Conservation (phyloP, 331 rosid species). For the Spiraea crenata region DNA sequence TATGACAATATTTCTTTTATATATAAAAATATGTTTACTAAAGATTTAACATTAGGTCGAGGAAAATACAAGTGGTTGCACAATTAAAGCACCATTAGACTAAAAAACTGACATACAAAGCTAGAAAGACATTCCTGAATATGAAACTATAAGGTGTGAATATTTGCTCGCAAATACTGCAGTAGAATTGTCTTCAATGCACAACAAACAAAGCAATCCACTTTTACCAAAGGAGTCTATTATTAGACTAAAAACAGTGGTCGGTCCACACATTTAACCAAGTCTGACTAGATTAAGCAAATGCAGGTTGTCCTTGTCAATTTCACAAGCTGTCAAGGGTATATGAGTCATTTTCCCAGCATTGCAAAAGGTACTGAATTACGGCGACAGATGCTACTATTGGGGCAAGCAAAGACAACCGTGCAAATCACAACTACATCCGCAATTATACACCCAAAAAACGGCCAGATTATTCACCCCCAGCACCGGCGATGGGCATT, state of each 20-base stretch:
- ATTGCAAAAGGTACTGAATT: background rate
- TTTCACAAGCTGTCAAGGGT: slow-evolving; percentile 22
- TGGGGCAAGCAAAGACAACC: slow-evolving; percentile 29
- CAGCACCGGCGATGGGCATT: slow-evolving; percentile 31
- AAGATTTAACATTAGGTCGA: no score
- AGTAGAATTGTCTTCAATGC: background rate
- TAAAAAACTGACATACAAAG: background rate
- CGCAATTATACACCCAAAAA: slow-evolving; percentile 1
- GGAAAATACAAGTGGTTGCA: no score
- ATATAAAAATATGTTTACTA: background rate
- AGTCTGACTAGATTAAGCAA: background rate
- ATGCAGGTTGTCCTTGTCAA: slow-evolving; percentile 2
- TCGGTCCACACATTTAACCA: background rate
- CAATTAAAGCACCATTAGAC: no score
- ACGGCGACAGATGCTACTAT: slow-evolving; percentile 10
- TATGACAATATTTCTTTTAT: background rate
- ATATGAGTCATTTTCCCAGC: slow-evolving; percentile 33
- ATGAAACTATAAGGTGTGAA: background rate
- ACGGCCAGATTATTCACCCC: background rate
- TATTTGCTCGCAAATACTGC: slow-evolving; percentile 3
- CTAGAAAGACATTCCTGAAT: background rate
- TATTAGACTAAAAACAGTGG: background rate
- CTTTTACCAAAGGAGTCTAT: background rate
- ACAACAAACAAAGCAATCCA: background rate
- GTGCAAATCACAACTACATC: slow-evolving; percentile 34